Conservation (phyloP, 2,329 filamentous ascomycete genomes). For the Xylariomycetidae sp. region DNA sequence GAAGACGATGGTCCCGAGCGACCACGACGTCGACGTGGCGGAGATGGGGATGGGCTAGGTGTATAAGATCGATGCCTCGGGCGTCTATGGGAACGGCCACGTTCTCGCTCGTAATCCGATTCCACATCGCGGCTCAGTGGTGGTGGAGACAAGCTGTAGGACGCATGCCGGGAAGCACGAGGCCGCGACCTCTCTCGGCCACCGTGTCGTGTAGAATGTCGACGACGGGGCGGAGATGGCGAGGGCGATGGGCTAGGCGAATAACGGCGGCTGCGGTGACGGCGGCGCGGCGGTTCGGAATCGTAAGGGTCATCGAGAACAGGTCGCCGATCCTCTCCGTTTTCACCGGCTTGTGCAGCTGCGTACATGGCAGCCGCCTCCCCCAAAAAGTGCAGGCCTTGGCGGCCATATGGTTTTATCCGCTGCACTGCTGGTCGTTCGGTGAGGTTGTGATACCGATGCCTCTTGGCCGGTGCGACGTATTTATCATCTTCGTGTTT, state of each 20-base stretch:
- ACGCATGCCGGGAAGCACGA: background rate
- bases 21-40: conserved; percentile 8
- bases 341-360: conserved; percentile 17
- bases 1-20: conserved; percentile 13
- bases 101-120: conserved; percentile 13
- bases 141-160: conserved; percentile 9
- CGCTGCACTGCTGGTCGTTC: conserved; percentile 21
- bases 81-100: conserved; percentile 14
- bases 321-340: conserved; percentile 10
- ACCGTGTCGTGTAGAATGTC: conserved; percentile 12
- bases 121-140: conserved; percentile 10
- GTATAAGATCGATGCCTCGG: conserved; percentile 12
- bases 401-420: conserved; percentile 19
- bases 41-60: conserved; percentile 14
- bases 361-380: conserved; percentile 25
- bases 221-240: conserved; percentile 14
- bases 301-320: conserved; percentile 13
- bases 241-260: conserved; percentile 18
- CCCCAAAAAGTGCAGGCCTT: conserved; percentile 21
- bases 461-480: background rate
- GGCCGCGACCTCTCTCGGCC: conserved; percentile 5
- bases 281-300: conserved; percentile 7
- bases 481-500: background rate
- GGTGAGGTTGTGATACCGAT: conserved; percentile 14
- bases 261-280: conserved; percentile 13